Conservation (phyloP, 2,329 filamentous ascomycete species). For the Colletotrichum orbiculare region DNA sequence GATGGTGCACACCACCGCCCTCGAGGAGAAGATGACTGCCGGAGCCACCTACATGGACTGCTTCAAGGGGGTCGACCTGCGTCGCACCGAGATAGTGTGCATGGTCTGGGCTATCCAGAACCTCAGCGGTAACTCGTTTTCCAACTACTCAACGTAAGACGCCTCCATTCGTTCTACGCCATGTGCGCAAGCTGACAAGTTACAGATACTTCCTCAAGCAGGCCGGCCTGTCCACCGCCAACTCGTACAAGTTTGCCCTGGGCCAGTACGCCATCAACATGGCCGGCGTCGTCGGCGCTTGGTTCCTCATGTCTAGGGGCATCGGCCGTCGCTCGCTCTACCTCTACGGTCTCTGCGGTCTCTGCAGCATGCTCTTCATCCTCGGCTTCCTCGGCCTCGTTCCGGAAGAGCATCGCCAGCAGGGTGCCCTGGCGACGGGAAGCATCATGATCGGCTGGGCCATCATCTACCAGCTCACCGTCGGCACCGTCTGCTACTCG, state of each 20-base stretch:
- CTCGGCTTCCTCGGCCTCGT: constrained; percentile 87
- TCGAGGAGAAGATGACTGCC: constrained; percentile 80
- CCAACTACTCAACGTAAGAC: constrained; percentile 69
- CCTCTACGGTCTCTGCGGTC: constrained; percentile 77
- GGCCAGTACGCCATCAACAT: constrained; percentile 79
- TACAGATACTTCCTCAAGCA: constrained; percentile 68
- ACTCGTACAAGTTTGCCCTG: constrained; percentile 70
- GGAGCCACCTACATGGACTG: constrained; percentile 85
- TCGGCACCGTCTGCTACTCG: constrained; percentile 91
- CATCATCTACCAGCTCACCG: constrained; percentile 84
- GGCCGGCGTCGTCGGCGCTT: constrained; percentile 83
- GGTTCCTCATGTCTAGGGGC: constrained; percentile 81
- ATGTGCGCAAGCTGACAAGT: not conserved
- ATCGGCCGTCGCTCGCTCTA: constrained; percentile 82
- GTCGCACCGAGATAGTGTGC: constrained; percentile 79
- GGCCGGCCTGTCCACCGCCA: constrained; percentile 63
- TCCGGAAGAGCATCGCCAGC: constrained; percentile 65
- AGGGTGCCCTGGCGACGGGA: constrained; percentile 81
- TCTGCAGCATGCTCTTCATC: constrained; percentile 82
- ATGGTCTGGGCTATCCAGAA: constrained; percentile 74
- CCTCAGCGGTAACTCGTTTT: constrained; percentile 71
- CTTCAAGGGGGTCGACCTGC: constrained; percentile 81
- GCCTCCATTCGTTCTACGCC: no score
- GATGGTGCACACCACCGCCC: constrained; percentile 89
- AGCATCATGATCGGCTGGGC: constrained; percentile 87